phyloP scores from a whole-genome alignment of 2,329 filamentous ascomycete genomes.

The Exophiala xenobiotica region DNA sequence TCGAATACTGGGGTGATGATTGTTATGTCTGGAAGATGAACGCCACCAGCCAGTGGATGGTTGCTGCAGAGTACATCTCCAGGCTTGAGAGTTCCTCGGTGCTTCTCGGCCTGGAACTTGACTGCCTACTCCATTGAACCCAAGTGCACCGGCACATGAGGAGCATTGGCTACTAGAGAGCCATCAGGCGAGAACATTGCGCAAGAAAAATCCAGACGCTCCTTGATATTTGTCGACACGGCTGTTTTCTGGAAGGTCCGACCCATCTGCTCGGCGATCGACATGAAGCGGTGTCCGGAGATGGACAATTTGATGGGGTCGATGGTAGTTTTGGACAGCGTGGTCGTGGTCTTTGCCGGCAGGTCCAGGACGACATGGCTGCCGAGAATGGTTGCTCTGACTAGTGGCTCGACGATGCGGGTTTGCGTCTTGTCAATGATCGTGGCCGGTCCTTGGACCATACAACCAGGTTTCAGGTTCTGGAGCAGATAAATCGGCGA shows the following conservation, averaged over 20 bases:
- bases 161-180: slow-evolving; percentile 66
- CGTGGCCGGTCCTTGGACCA: slow-evolving; percentile 33
- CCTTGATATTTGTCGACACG: slow-evolving; percentile 76
- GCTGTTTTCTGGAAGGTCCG: slow-evolving; percentile 75
- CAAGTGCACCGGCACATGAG: slow-evolving; percentile 77
- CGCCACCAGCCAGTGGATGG: slow-evolving; percentile 75
- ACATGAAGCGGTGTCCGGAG: slow-evolving; percentile 81
- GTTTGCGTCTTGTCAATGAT: slow-evolving; percentile 48
- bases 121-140: slow-evolving; percentile 86
- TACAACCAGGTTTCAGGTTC: slow-evolving; percentile 35
- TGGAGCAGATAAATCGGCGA: slow-evolving; percentile 40
- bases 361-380: slow-evolving; percentile 43
- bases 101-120: slow-evolving; percentile 71
- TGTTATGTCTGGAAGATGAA: slow-evolving; percentile 76
- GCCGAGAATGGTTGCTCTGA: slow-evolving; percentile 39
- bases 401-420: slow-evolving; percentile 42
- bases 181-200: slow-evolving; percentile 76
- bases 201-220: slow-evolving; percentile 78
- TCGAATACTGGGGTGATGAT: slow-evolving; percentile 73
- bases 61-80: slow-evolving; percentile 79
- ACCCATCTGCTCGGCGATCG: slow-evolving; percentile 83
- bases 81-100: slow-evolving; percentile 68
- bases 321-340: too few species aligned
- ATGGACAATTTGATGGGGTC: slow-evolving; percentile 77
- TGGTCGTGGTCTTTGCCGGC: slow-evolving; percentile 60